Percentiles rank a stretch among this genome's conserved stretches.
Conservation (phyloP, 2,329 filamentous ascomycete genomes). For the Seiridium unicorne region DNA sequence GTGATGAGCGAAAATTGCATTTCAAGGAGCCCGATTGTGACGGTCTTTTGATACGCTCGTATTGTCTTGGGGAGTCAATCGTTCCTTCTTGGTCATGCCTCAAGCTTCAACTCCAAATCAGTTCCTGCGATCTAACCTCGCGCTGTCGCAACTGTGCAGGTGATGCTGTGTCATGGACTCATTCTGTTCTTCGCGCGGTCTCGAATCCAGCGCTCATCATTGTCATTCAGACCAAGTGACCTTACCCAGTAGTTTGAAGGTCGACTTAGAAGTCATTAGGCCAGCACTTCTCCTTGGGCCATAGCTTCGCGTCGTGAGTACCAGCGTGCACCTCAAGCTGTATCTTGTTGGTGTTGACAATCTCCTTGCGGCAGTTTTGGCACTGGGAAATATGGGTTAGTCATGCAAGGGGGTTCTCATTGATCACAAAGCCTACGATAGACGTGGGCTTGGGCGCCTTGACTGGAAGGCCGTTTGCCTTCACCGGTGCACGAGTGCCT, state of each 20-base stretch:
- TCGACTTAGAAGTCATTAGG: constrained; percentile 41
- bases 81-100: too few species aligned
- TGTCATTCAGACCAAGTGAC: too few species aligned
- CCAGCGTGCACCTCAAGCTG: constrained; percentile 52
- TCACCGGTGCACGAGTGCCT: constrained; percentile 51
- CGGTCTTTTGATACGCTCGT: too few species aligned
- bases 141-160: too few species aligned
- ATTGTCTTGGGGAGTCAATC: too few species aligned
- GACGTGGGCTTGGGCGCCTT: constrained; percentile 52
- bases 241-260: not conserved
- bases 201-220: too few species aligned
- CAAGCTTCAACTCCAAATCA: too few species aligned
- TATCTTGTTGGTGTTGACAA: constrained; percentile 48
- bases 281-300: constrained; percentile 60
- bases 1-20: too few species aligned
- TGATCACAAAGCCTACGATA: constrained; percentile 33
- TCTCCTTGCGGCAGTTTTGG: constrained; percentile 49
- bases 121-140: too few species aligned
- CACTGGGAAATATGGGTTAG: constrained; percentile 31
- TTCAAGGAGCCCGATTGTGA: too few species aligned
- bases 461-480: constrained; percentile 53
- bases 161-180: too few species aligned
- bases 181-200: too few species aligned
- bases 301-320: constrained; percentile 46
- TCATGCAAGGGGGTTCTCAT: constrained; percentile 13